Evolutionary conservation across 2,329 filamentous ascomycete genomes (phyloP), one percentile per base, ranked within the genome.

Genomic region (Emericellopsis atlantica): DNA sequence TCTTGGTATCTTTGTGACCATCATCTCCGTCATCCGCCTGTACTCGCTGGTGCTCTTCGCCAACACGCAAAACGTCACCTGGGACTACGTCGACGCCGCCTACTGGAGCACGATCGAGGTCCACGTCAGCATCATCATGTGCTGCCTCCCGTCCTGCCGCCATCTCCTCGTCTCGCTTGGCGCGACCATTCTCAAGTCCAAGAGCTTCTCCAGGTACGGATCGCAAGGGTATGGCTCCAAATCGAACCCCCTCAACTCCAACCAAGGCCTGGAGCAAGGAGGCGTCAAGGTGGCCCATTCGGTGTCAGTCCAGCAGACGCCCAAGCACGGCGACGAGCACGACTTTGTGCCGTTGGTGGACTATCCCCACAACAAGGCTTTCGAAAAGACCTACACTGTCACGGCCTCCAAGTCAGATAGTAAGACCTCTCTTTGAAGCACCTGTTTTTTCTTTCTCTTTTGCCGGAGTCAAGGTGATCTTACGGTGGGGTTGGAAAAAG

Each of bases 1-100:
- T n/a, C 59, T 72, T 9, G 70, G 71, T 10, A 52, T 61, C 15
- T 66, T 68, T 8, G 57, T 60, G 36, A 62, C 59, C 3, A 44
- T 64, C 32, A 58, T 65, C 37, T 61, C 58, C 22, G 56, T 64
- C 15, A 47, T 65, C 5, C 56, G 62, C 2, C 56, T 65, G 2
- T 47, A 51, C 6, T 52, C 56, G 2, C 48, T 63, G 10, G 46
- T 54, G 31, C 36, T 42, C 34, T 55, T 51, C 34, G 48, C 47
- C 22, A 50, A 45, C 16, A 49, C 49, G 3, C 29, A 24, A 6
- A 55, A 55, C 33, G 47, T 62, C 21, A 48, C 43, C 6, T 52
- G 49, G 39, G 46, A 53, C 23, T 52, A 50, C 0, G 32, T 45
- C 24, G 62, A 62, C 31, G 51, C 57, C 0, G 60, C 61, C 0